These are phyloP conservation scores for Leccinum incarnatum DNA, from an alignment of 768 basidiomycete species.

Conservation along the genomic window DNA sequence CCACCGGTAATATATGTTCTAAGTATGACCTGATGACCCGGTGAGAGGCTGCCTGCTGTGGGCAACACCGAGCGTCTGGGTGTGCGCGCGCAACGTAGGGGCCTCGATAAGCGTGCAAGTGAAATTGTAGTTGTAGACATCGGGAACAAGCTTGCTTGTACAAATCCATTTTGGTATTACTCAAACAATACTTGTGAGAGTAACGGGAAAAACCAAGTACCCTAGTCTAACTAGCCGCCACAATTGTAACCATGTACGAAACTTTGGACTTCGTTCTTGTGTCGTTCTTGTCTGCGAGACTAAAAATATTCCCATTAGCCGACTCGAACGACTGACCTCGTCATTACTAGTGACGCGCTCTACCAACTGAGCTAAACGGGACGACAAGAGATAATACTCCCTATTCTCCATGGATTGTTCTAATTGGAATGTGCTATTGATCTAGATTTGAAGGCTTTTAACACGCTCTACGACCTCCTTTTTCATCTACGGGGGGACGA, in stretches of 20 bases:
- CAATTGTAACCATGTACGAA: not conserved
- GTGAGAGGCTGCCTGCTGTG: not conserved
- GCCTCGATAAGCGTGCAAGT: conserved; percentile 7
- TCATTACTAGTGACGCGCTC: conserved; percentile 73
- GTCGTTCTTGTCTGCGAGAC: not conserved
- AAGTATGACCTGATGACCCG: not conserved
- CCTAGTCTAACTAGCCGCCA: not conserved
- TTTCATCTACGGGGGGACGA: conserved; percentile 26
- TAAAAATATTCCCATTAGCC: conserved; percentile 43
- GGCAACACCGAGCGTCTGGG: not conserved
- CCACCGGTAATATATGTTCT: conserved; percentile 51
- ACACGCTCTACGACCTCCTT: conserved; percentile 25
- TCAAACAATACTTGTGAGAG: not conserved
- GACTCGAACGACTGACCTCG: conserved; percentile 68
- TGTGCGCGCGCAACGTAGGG: not conserved
- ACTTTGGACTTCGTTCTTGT: no score
- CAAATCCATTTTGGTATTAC: conserved; percentile 8
- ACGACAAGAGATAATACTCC: not conserved
- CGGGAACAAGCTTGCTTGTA: not conserved
- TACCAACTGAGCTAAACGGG: conserved; percentile 46
- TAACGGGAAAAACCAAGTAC: no score
- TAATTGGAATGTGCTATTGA: not conserved
- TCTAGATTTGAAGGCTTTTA: conserved; percentile 19
- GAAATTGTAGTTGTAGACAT: conserved; percentile 11
- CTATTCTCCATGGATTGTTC: not conserved